These are phyloP conservation scores for Russula earlei DNA, from an alignment of 768 basidiomycete species.

Conservation along the genomic window DNA sequence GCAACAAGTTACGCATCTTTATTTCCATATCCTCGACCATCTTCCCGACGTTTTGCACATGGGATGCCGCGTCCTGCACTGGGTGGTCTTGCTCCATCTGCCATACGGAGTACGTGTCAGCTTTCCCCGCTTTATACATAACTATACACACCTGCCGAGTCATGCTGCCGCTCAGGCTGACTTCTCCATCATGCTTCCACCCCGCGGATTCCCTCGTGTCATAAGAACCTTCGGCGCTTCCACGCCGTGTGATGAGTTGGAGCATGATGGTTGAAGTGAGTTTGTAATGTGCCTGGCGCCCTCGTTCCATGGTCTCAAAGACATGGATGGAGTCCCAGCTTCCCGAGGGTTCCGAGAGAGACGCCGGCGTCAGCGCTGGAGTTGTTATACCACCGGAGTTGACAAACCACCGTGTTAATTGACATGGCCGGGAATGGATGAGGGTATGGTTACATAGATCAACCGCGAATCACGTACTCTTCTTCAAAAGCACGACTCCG, in stretches of 20 bases:
- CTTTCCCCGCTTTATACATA: neutral
- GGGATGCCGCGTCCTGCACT: constrained; percentile 67
- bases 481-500: constrained; percentile 93
- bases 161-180: constrained; percentile 91
- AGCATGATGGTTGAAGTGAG: constrained; percentile 97
- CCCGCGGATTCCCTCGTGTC: constrained; percentile 31
- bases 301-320: constrained; percentile 89
- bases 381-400: neutral
- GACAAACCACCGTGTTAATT: neutral
- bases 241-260: constrained; percentile 55
- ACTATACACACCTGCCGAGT: constrained; percentile 74
- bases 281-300: constrained; percentile 91
- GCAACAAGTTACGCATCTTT: constrained; percentile 93
- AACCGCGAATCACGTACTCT: constrained; percentile 44
- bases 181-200: constrained; percentile 60
- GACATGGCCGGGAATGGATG: neutral
- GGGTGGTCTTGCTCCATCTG: constrained; percentile 85
- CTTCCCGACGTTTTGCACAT: constrained; percentile 87
- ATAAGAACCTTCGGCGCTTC: constrained; percentile 20
- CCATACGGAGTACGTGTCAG: neutral
- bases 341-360: constrained; percentile 57
- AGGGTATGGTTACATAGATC: neutral
- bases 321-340: constrained; percentile 99
- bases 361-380: constrained; percentile 52
- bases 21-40: constrained; percentile 99